Evolutionary conservation across 495 filamentous ascomycete species (phyloP).

Genomic region (Neurospora sp.): DNA sequence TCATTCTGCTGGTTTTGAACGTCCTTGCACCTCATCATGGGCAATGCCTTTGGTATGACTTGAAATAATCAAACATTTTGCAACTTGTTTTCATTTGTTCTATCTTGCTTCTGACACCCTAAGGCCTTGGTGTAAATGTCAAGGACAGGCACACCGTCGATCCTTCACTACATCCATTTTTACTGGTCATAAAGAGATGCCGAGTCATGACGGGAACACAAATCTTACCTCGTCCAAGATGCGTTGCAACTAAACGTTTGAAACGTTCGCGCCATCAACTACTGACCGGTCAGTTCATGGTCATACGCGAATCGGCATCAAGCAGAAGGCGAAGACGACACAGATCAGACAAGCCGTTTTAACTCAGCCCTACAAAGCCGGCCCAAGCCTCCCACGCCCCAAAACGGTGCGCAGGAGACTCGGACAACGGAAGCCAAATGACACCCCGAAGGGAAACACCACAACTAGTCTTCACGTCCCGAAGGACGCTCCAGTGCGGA

Average conservation of each 20-base stretch:
- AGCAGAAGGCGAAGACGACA: slow-evolving; percentile 1
- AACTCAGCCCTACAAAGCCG: slow-evolving; percentile 39
- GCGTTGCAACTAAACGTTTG: not conserved
- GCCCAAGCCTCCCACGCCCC: slow-evolving; percentile 24
- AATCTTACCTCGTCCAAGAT: not conserved
- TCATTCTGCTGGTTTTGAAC: not conserved
- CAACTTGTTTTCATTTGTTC: not conserved
- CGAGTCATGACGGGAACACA: not conserved
- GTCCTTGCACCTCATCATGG: not conserved
- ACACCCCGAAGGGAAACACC: slow-evolving; percentile 51
- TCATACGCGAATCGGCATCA: not conserved
- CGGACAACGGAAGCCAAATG: slow-evolving; percentile 38
- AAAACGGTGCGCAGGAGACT: slow-evolving; percentile 31
- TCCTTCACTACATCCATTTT: not conserved
- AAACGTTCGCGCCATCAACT: not conserved
- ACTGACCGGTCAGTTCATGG: not conserved
- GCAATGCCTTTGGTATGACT: not conserved
- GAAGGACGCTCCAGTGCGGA: slow-evolving; percentile 60
- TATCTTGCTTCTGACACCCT: not conserved
- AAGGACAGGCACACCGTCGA: not conserved
- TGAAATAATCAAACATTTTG: not conserved
- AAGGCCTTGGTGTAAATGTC: not conserved
- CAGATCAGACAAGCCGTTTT: slow-evolving; percentile 39
- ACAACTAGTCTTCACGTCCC: slow-evolving; percentile 74
- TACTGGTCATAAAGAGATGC: not conserved